Percentiles rank a stretch among this genome's conserved stretches.
These are phyloP conservation scores for Psilocybe subaeruginosa DNA, from an alignment of 768 basidiomycete species.

Conservation along the genomic window DNA sequence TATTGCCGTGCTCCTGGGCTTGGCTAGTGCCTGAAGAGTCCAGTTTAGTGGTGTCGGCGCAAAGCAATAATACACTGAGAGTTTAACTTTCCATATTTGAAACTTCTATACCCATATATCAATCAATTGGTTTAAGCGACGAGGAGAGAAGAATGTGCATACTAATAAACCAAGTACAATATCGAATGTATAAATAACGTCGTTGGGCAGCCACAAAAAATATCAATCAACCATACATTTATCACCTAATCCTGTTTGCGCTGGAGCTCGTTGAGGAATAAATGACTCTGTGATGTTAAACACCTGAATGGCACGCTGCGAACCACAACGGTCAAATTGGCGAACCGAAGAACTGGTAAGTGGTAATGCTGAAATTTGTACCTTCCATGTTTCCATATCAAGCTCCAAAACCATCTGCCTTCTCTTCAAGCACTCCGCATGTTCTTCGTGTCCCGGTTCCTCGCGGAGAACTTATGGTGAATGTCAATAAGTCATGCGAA, in stretches of 20 bases:
- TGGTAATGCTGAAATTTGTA: neutral
- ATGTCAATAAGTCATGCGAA: neutral
- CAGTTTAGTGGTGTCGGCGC: neutral
- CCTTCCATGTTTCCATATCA: neutral
- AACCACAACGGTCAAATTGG: neutral
- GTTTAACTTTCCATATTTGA: neutral
- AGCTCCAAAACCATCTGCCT: neutral
- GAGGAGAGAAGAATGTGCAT: neutral
- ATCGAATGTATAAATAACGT: neutral
- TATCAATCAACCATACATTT: neutral
- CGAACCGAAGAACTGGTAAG: neutral
- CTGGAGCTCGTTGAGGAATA: neutral
- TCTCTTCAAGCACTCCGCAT: constrained; percentile 59
- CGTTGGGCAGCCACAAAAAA: neutral
- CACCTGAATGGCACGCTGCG: neutral
- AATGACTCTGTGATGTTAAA: neutral
- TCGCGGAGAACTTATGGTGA: constrained; percentile 58
- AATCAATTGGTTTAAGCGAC: neutral
- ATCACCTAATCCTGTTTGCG: neutral
- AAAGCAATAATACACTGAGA: neutral
- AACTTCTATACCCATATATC: neutral
- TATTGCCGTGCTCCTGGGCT: neutral
- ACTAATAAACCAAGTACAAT: neutral
- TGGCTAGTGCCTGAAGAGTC: neutral
- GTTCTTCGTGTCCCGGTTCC: constrained; percentile 65